Base-by-base conservation (phyloP, 768 basidiomycete genomes). In the Sarcomyxa edulis region DNA sequence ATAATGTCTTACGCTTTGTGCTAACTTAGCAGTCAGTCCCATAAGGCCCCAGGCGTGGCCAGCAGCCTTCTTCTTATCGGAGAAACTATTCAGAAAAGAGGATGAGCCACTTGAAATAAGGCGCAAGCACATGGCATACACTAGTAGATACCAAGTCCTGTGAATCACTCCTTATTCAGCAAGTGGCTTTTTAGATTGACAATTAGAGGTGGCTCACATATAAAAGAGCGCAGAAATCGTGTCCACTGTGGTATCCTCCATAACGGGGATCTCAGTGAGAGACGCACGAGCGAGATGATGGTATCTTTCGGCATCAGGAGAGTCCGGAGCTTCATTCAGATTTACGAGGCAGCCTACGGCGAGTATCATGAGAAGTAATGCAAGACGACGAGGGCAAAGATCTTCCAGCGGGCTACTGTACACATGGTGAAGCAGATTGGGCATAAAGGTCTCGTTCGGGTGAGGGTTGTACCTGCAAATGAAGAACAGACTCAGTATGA, bases 321-420 rank as follows among this genome's bases (percentile, higher is more conserved):
- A 72, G 54, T 63, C 70, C 33, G 48, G 68, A 25, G 54, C 66
- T 51, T 66, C 58, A 15, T 63, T 60, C 4, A 78, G 63, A 56
- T 85, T 81, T 23, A 84, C 81, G 32, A 79, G 66, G 39, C 74
- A 74, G 20, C 81, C 82, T 25, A 84, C 75, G 19, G 83, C 78
- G 42, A 84, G 65, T 45, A 85, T 78, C 69, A 84, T 80, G 50
- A 78, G 71, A 43, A 84, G 64, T 19, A 84, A 68, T 8, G 79
- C 74, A 4, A 84, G 67, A 23, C 81, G 68, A 36, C 81, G 71
- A 16, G 82, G 75, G 46, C 74, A 76, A 32, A 82, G 65, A 27
- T 74, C 71, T 37, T 66, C 51, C 21, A 68, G 56, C 27, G 74
- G 62, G 15, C 68, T 68, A 14, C 67, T 69, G 59, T 83, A 84